Evolutionary conservation across 257 asterid species (phyloP), one percentile per base, ranked within the genome.

Genomic region (Cruciata laevipes): DNA sequence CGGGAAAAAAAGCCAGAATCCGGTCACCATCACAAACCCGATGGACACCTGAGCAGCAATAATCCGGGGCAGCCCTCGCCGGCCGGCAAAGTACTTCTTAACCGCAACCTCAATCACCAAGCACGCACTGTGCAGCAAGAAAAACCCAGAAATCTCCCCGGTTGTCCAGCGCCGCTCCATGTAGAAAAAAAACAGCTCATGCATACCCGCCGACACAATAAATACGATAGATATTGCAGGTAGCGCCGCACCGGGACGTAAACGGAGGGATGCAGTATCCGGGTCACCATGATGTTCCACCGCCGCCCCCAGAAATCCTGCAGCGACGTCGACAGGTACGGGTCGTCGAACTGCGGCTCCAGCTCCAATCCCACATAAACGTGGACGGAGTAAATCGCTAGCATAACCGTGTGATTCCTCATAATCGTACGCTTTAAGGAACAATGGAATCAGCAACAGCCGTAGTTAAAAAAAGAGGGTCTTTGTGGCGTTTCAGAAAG

Each of bases 251-350:
- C 71, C 4, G 85, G 83, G 13, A 67, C 53, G 38, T 74, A 78
- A 3, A 80, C 74, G 0, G 85, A 68, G 2, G 88, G 88, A n/a
- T 61, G 81, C 0, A 83, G 69, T 33, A 77, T 71, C 14, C 81
- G 71, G 0, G 81, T 61, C 52, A 80, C 83, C 83, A 76, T 80
- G 2, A 80, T 21, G n/a, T 83, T 71, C 75, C 85, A 83, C 20
- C 83, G 74, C 21, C 74, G 14, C 2, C 88, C 85, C 85, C 83
- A 80, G 27, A 80, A 83, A 3, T 80, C 85, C 65, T 80, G 88
- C 11, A 83, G 47, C 9, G 84, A 79, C 17, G 71, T 30, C 2
- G 84, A 74, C 5, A 76, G 56, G 47, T 73, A 76, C 4, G 82
- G 86, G 68, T 76, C 84, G 18, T 79, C 71, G 31, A 79, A 82